Base-by-base conservation (phyloP, 768 basidiomycete genomes). In the Lactifluus subvellereus region DNA sequence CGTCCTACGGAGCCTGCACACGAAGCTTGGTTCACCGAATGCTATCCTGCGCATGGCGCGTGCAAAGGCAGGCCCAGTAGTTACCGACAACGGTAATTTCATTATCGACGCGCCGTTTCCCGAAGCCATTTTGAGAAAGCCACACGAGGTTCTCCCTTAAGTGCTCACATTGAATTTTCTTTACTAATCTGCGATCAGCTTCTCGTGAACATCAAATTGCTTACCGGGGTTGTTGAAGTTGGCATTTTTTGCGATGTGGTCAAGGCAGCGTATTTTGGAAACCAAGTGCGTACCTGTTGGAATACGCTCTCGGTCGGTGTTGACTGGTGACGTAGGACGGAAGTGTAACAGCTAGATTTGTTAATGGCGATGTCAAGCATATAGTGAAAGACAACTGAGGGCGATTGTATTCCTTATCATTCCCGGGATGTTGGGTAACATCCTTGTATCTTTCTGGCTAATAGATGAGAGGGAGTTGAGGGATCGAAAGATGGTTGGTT, bases 221-320 rank as follows among this genome's bases (percentile, higher is more conserved):
- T 98, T 63, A 98, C 96, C 3, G 97, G 97, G 51, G 93, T 98
- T 27, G 92, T 98, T n/a, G 97, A 99, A 74, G 97, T 98, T 38
- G 97, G 97, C 0, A 74, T 99, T n/a, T 98, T 99, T 77, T 94
- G 92, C 72, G 79, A 85, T 58, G 87, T 97, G 81, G 94, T 90
- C 5, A 84, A 87, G 71, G 94, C 94, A 0, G 96, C 95, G n/a
- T 98, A 98, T 78, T 99, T 98, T 74, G 92, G 92, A 20, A 94
- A 94, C 67, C 79, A 84, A 76, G 91, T 89, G 49, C 50, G 76
- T 70, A 30, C 40, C 52, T 27, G n/a, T 30, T 6, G 1, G 11
- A 43, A 9, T 20, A 51, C 16, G 16, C 48, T 27, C 14, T 45
- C 32, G 3, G 0, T 18, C 32, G 42, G 53, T n/a, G 27, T 51